Evolutionary conservation across 345 rosid species (phyloP).

Genomic region (Carallia brachiata): DNA sequence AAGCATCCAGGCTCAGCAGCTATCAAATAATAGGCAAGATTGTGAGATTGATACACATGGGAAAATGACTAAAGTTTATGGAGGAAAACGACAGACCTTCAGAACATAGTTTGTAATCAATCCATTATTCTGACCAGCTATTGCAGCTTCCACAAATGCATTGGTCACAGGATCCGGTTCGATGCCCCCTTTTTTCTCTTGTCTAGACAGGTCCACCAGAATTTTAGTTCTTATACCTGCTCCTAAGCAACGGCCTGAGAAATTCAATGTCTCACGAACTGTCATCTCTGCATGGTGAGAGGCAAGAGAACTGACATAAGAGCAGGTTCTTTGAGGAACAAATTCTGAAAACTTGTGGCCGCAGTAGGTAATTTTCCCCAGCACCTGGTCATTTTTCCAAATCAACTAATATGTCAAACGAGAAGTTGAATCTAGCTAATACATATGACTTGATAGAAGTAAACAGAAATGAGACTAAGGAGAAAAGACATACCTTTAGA

Average conservation of each 20-base stretch:
- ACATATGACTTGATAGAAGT: no score
- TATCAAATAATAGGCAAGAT: neutral
- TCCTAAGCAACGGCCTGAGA: slow-evolving; percentile 44
- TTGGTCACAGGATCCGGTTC: slow-evolving; percentile 40
- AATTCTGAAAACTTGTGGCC: slow-evolving; percentile 45
- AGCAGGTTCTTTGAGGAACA: slow-evolving; percentile 44
- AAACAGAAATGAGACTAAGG: neutral
- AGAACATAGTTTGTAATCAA: slow-evolving; percentile 36
- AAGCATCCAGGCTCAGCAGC: slow-evolving; percentile 41
- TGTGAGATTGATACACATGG: neutral
- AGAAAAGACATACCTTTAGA: neutral
- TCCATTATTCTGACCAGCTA: slow-evolving; percentile 26
- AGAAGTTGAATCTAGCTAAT: neutral
- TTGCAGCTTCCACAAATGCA: slow-evolving; percentile 37
- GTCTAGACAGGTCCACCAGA: slow-evolving; percentile 36
- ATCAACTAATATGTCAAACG: neutral
- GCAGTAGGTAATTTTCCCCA: slow-evolving; percentile 42
- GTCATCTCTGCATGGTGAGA: slow-evolving; percentile 49
- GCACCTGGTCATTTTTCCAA: slow-evolving; percentile 15
- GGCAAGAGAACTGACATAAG: slow-evolving; percentile 44
- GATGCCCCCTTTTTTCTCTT: slow-evolving; percentile 40
- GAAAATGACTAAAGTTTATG: neutral
- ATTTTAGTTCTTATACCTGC: slow-evolving; percentile 39
- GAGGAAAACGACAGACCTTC: slow-evolving; percentile 28
- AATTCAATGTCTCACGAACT: slow-evolving; percentile 47